Evolutionary conservation across 2,329 filamentous ascomycete genomes (phyloP), one percentile per base, ranked within the genome.

Genomic region (Pseudogymnoascus sp.): DNA sequence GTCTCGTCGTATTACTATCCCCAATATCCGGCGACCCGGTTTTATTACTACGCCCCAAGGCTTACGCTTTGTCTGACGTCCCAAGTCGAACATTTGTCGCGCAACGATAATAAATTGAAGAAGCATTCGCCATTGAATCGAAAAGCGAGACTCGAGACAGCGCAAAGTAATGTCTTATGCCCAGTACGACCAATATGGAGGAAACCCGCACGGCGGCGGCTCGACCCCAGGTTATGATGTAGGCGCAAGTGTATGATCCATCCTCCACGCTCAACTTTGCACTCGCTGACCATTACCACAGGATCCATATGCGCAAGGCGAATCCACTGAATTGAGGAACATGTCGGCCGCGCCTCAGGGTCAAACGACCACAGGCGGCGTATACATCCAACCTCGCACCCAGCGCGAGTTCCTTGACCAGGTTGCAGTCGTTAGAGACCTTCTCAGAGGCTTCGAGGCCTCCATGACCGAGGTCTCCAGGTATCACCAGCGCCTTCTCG

Each of bases 401-500:
- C 85, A 87, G 71, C 78, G 82, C 66, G 87, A 89, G 66, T 91
- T 89, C 76, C 81, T 91, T 66, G 74, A 78, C 68, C 86, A 86
- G 74, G 84, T 91, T 66, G 80, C 85, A 68, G 82, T 80, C 68
- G 81, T 87, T 64, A 88, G 88, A 74, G 79, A 81, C 68, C 82
- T 90, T 68, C 90, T 92, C 73, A 80, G 82, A 64, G 80, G 80
- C 55, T 81, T 92, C 62, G 84, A 83, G n/a, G 78, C 76, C 48
- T 84, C 87, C 70, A 84, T 92, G 70, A 80, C 85, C 68, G 77
- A 84, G 69, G 89, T 92, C 67, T 83, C 82, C 48, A 81, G 81
- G 62, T 79, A 90, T 61, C 89, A 92, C 75, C 87, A 91, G 78
- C 86, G 86, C 71, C 81, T 87, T 25, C 81, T 92, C 29, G 81